Base-by-base conservation (phyloP, 192 early-diverging fungal genomes). In the Mortierella alpina region DNA sequence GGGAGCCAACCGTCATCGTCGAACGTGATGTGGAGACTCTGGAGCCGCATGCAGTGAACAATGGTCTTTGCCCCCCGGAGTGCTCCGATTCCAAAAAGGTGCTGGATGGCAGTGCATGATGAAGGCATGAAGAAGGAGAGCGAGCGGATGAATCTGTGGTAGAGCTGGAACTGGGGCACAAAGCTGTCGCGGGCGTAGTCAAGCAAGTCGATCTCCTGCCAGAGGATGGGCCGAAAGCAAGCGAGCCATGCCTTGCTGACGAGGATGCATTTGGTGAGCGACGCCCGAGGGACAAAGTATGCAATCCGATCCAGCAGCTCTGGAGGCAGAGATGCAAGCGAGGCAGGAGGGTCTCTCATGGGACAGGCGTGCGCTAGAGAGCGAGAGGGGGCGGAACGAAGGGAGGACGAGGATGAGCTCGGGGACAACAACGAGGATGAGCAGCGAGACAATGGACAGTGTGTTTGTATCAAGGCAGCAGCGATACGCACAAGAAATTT, bases 181-280 rank as follows among this genome's bases (percentile, higher is more conserved):
- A 40, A 62, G 1, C 8, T 5, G 4, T 22, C 13, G 18, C 15
- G 6, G 22, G 46, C 4, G 41, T 54, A 18, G 2, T 20, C 18
- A 12, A 59, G 20, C 2, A 39, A 46, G 12, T 20, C 9, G 51
- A 73, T 65, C 0, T 13, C 18, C 3, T 23, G 45, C 71, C 71
- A 73, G 17, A 73, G 48, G 44, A n/a, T 22, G 1, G 62, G 42
- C 1, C 63, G 71, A 17, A 59, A 12, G 20, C 71, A 73, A 1
- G 46, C 13, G 8, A 51, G 49, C 71, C 71, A 73, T 9, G n/a
- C 8, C 40, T 65, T 73, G 56, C 47, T 56, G 46, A 73, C 71
- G 17, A 73, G 46, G 44, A 53, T 65, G 2, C 60, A 61, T 7
- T 45, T 31, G 8, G 62, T 17, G 15, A 73, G 46, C 1, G 71